Evolutionary conservation across 2,329 filamentous ascomycete species (phyloP).

Genomic region (Neospermospora avenae): DNA sequence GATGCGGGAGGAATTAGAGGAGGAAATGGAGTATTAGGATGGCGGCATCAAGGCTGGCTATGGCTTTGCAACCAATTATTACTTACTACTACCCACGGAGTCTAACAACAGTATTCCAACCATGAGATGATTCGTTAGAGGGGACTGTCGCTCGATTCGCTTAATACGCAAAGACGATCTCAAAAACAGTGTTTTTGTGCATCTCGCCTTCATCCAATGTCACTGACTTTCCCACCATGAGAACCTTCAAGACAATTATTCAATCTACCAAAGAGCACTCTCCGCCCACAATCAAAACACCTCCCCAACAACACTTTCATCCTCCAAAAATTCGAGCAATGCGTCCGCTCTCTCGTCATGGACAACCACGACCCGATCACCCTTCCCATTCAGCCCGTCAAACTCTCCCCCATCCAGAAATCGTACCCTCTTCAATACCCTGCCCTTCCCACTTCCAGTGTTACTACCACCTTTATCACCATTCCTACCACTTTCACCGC

Average conservation of each 20-base stretch:
- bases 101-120: background rate
- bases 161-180: background rate
- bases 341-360: background rate
- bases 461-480: background rate
- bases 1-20: constrained; percentile 25
- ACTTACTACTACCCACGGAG: background rate
- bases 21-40: constrained; percentile 18
- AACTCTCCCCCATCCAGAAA: background rate
- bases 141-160: background rate
- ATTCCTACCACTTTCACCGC: background rate
- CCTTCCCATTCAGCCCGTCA: background rate
- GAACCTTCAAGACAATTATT: background rate
- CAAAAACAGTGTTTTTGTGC: background rate
- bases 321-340: background rate
- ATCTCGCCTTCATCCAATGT: background rate
- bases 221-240: background rate
- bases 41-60: background rate
- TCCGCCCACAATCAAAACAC: background rate
- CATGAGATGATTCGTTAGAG: background rate
- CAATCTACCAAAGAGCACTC: background rate
- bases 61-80: background rate
- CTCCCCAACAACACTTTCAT: background rate
- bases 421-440: background rate
- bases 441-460: background rate
- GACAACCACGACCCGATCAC: background rate